Base-by-base conservation (phyloP, 208 protist species). In the Crithidia acanthocephali region DNA sequence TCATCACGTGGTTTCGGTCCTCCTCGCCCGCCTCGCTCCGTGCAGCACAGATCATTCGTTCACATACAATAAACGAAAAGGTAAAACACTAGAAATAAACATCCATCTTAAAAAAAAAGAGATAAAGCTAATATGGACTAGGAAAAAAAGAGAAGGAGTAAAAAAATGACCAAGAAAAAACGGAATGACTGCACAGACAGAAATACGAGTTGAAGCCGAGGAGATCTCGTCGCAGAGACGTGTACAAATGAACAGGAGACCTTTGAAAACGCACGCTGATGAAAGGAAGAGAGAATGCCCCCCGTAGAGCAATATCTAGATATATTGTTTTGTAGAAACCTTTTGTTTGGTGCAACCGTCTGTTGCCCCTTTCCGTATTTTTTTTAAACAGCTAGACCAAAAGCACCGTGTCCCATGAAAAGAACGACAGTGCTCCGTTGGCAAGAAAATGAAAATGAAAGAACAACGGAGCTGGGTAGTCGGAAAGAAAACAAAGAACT, bases 201-300 rank as follows among this genome's bases (percentile, higher is more conserved):
- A 61, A 52, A 50, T 18, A 37, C 23, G 22, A 22, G 28, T 22
- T 10, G 18, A 20, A 48, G 32, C 28, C 56, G 56, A 61, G 56
- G 20, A 61, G 56, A 48, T 45, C 56, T 45, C 56, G 8, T 55
- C n/a, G 47, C 27, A 52, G 30, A 66, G 20, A 28, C 25, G n/a
- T 44, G 45, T 35, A 47, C 13, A 58, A 13, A 10, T 25, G 4
- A 47, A 57, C 23, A 33, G 32, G 42, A 68, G 63, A 58, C 37
- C 51, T 30, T 64, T 64, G 61, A 63, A 64, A 65, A 51, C 51
- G 40, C 53, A 76, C 63, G 44, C 35, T 57, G 62, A 71, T 42
- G 55, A 61, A 61, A 32, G 61, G 72, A 76, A 71, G 62, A 68
- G 62, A 44, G 67, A 82, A 82, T 82, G 76, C 76, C 76, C 76